phyloP scores from a whole-genome alignment of 2,329 filamentous ascomycete genomes.

The Penicillium sp. region DNA sequence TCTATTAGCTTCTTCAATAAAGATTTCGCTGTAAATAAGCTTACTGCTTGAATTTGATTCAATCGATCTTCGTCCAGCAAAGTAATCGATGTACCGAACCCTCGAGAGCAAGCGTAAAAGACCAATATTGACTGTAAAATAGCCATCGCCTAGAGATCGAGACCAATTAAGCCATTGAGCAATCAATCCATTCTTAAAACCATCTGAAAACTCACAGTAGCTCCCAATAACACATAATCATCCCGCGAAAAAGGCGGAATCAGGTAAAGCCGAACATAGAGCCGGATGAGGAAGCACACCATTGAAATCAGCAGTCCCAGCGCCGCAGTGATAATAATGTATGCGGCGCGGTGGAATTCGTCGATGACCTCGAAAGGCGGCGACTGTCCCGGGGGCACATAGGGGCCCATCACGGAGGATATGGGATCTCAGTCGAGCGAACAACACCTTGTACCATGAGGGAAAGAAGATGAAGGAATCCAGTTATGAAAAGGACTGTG shows the following conservation, averaged over 20 bases:
- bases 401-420: conserved; percentile 29
- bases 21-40: conserved; percentile 1
- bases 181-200: not conserved
- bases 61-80: conserved; percentile 30
- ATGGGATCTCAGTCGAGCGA: not conserved
- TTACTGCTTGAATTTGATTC: conserved; percentile 32
- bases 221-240: conserved; percentile 38
- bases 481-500: conserved; percentile 3
- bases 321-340: conserved; percentile 43
- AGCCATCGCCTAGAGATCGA: conserved; percentile 28
- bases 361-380: conserved; percentile 46
- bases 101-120: conserved; percentile 35
- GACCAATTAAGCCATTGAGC: not conserved
- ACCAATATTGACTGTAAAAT: conserved; percentile 37
- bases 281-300: conserved; percentile 40
- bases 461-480: conserved; percentile 1
- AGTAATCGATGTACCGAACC: conserved; percentile 39
- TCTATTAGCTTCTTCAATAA: conserved; percentile 1
- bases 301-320: conserved; percentile 43
- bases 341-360: conserved; percentile 43
- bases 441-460: not conserved
- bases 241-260: conserved; percentile 38
- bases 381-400: conserved; percentile 39
- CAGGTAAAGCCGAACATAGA: conserved; percentile 42
- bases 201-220: conserved; percentile 31